These are phyloP conservation scores for Physaria fendleri DNA, from an alignment of 345 rosid genomes.

Conservation along the genomic window DNA sequence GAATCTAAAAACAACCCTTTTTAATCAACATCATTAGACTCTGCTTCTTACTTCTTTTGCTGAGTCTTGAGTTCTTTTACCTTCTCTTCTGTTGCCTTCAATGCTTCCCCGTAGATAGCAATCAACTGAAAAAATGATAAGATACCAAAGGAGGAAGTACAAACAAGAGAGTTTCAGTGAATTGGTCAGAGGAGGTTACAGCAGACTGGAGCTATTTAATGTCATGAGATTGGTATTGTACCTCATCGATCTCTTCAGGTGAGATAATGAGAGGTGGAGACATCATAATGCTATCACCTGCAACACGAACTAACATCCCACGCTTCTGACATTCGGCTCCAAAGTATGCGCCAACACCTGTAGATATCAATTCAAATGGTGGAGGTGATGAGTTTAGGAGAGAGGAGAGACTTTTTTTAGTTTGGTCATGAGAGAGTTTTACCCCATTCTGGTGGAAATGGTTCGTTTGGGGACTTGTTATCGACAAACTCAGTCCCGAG, in stretches of 20 bases:
- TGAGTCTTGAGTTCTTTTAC: conserved; percentile 76
- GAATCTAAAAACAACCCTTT: not conserved
- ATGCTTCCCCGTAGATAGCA: conserved; percentile 59
- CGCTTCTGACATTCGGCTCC: conserved; percentile 78
- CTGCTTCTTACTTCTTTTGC: conserved; percentile 31
- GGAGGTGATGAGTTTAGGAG: not conserved
- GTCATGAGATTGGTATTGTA: conserved; percentile 10
- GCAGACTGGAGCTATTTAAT: not conserved
- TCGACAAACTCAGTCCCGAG: conserved; percentile 80
- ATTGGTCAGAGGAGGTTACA: not conserved
- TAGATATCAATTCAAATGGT: not conserved
- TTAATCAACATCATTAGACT: conserved; percentile 34
- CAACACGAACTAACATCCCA: conserved; percentile 81
- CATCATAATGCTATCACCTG: conserved; percentile 92
- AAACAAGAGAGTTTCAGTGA: not conserved
- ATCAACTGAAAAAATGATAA: conserved; percentile 45
- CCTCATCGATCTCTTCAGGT: conserved; percentile 75
- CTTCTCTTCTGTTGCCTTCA: conserved; percentile 74
- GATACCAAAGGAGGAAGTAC: not conserved
- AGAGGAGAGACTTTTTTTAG: not conserved
- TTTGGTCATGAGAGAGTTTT: conserved; percentile 20
- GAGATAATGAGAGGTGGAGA: conserved; percentile 74
- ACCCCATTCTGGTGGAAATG: conserved; percentile 97
- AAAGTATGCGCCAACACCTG: conserved; percentile 82
- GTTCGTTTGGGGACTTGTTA: conserved; percentile 85